These are phyloP conservation scores for Komagataea norvegica DNA, from an alignment of 1,139 yeast species.

Conservation along the genomic window DNA sequence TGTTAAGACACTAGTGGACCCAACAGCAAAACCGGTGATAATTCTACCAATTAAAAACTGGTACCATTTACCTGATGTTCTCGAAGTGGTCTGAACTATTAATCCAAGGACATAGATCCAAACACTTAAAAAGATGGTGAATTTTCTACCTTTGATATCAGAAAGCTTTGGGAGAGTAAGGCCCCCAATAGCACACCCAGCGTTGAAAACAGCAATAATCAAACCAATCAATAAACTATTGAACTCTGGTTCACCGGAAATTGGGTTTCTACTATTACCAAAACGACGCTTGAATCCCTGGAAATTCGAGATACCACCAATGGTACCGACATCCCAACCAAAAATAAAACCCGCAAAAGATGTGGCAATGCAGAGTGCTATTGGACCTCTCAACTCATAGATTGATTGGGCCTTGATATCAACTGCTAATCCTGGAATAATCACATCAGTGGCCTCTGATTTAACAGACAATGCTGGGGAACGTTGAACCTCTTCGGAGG, in stretches of 20 bases:
- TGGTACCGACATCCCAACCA: conserved; percentile 74
- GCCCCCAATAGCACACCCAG: conserved; percentile 75
- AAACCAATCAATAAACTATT: conserved; percentile 49
- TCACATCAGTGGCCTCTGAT: too few relatives aligned
- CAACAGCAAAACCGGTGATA: conserved; percentile 51
- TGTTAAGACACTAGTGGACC: conserved; percentile 46
- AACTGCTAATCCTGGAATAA: too few relatives aligned
- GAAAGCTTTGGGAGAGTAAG: conserved; percentile 50
- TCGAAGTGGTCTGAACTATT: conserved; percentile 38
- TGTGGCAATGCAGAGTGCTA: conserved; percentile 24
- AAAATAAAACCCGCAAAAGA: conserved; percentile 67
- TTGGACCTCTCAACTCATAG: conserved; percentile 3
- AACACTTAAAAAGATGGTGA: conserved; percentile 43
- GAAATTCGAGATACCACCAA: conserved; percentile 64
- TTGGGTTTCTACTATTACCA: conserved; percentile 36
- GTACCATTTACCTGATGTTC: conserved; percentile 38
- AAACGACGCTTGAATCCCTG: conserved; percentile 44
- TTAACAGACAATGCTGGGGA: too few relatives aligned
- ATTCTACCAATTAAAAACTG: conserved; percentile 50
- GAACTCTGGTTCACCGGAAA: conserved; percentile 31
- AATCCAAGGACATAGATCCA: conserved; percentile 46
- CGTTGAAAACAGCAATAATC: conserved; percentile 58
- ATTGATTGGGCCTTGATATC: conserved; percentile 1
- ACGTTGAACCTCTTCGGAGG: too few relatives aligned
- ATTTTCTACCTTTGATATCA: conserved; percentile 50